These are phyloP conservation scores for Gossypium mustelinum DNA, from an alignment of 345 rosid species.

Conservation along the genomic window DNA sequence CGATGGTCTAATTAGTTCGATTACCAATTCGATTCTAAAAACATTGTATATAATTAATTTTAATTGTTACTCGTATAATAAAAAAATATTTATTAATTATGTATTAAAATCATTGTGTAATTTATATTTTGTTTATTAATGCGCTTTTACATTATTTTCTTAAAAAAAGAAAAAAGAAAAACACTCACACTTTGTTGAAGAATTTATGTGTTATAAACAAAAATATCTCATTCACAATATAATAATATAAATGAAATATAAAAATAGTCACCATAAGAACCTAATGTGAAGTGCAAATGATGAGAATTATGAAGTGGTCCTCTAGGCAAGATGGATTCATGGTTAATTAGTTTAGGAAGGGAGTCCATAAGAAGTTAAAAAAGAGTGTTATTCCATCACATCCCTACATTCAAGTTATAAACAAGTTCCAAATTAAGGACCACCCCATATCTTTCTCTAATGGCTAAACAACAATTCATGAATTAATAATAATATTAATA, in stretches of 20 bases:
- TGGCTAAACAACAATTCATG: neutral
- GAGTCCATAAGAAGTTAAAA: neutral
- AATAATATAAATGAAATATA: neutral
- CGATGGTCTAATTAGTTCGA: fast-evolving
- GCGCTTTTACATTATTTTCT: no score
- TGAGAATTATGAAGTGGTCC: neutral
- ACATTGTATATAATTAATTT: no score
- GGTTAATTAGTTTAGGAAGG: neutral
- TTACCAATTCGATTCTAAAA: fast-evolving
- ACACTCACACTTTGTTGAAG: no score
- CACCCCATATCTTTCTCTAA: neutral
- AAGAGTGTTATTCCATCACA: neutral
- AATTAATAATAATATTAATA: no score
- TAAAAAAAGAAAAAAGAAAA: no score
- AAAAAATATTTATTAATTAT: no score
- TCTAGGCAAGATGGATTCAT: neutral
- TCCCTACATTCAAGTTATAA: neutral
- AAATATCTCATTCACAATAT: neutral
- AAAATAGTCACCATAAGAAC: neutral
- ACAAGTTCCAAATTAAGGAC: constrained; percentile 2
- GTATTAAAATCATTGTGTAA: no score
- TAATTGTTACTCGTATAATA: no score
- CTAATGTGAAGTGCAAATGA: neutral
- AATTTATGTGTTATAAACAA: no score
- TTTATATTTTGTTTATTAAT: no score